Percentiles rank a stretch among this genome's conserved stretches.
phyloP scores from a whole-genome alignment of 1,284 basidiomycete species.

The Golubevia sp. region DNA sequence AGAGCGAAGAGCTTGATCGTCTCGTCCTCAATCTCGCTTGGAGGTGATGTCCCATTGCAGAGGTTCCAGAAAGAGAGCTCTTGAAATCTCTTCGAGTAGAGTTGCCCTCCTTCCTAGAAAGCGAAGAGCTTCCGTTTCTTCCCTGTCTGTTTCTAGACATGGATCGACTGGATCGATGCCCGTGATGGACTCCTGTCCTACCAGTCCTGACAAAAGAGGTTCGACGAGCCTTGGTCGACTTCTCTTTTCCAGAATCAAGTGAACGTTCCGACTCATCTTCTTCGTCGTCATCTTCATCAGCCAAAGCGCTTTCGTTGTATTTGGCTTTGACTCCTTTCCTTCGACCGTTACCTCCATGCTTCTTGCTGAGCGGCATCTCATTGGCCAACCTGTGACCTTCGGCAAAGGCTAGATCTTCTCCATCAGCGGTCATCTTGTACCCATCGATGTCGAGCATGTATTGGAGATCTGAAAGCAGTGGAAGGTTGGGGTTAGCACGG shows the following conservation, averaged over 20 bases:
- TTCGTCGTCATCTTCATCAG: slow-evolving; percentile 5
- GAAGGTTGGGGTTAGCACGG: no score
- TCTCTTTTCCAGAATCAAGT: background rate
- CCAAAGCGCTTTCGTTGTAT: slow-evolving; percentile 11
- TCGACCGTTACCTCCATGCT: slow-evolving; percentile 53
- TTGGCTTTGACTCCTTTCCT: slow-evolving; percentile 1
- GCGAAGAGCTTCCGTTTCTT: background rate
- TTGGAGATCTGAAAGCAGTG: background rate
- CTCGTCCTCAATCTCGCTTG: background rate
- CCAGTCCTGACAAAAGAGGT: background rate
- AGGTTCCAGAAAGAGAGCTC: background rate
- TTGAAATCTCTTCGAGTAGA: background rate
- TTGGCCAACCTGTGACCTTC: slow-evolving; percentile 51
- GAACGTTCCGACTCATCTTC: background rate
- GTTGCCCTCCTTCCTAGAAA: background rate
- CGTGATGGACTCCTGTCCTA: background rate
- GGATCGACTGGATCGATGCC: background rate
- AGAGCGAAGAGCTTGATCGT: background rate
- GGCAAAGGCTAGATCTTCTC: slow-evolving; percentile 38
- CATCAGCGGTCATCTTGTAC: slow-evolving; percentile 56
- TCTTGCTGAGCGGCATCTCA: slow-evolving; percentile 45
- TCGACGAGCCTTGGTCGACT: background rate
- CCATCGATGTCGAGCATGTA: slow-evolving; percentile 59
- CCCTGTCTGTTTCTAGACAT: background rate
- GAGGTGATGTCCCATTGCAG: background rate